These are phyloP conservation scores for Fraxinus pennsylvanica DNA, from an alignment of 257 asterid genomes.

Conservation along the genomic window DNA sequence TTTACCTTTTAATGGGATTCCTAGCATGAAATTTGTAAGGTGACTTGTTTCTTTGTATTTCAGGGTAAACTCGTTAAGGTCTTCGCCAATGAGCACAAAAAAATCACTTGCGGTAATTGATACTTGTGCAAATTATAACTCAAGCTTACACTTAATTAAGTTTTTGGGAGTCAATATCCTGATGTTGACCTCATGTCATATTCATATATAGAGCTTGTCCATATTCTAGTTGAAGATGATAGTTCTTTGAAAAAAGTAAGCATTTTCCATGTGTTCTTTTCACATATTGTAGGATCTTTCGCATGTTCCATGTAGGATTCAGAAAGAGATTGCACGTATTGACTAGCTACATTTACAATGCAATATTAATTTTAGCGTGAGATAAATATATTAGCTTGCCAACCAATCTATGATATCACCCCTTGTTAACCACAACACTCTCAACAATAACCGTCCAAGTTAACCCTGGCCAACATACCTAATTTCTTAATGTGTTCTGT, in stretches of 20 bases:
- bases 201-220: neutral
- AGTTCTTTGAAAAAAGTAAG: too few species aligned
- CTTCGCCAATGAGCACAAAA: conserved; percentile 86
- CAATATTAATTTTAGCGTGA: neutral
- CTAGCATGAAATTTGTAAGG: conserved; percentile 29
- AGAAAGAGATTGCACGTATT: neutral
- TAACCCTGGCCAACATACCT: neutral
- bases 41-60: conserved; percentile 37
- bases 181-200: neutral
- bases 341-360: neutral
- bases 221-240: too few species aligned
- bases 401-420: neutral
- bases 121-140: conserved; percentile 24
- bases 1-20: conserved; percentile 5
- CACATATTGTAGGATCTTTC: too few species aligned
- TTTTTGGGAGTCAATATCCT: conserved; percentile 11
- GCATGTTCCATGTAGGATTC: neutral
- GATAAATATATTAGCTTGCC: neutral
- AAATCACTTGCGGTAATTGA: conserved; percentile 78
- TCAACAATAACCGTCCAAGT: neutral
- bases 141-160: conserved; percentile 22
- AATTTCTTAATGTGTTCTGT: too few species aligned
- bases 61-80: conserved; percentile 97
- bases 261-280: too few species aligned
- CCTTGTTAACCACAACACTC: neutral